phyloP scores from a whole-genome alignment of 257 asterid species.

The Ajuga chamaepitys region DNA sequence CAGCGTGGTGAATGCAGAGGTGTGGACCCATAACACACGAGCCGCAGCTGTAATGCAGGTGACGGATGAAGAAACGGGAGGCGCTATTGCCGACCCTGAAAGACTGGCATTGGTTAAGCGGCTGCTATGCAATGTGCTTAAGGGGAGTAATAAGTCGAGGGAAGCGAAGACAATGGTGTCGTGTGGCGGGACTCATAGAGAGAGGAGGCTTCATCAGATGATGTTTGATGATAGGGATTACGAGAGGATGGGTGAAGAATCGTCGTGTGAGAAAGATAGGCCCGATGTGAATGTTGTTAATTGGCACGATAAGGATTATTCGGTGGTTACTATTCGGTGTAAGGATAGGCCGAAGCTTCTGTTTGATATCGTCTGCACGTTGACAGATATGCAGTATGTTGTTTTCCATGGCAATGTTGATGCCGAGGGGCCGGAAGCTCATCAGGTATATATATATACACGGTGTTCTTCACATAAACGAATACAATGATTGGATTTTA shows the following conservation, averaged over 20 bases:
- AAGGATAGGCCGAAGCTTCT: constrained; percentile 93
- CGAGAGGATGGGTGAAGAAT: constrained; percentile 39
- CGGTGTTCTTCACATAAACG: background rate
- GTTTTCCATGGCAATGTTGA: constrained; percentile 91
- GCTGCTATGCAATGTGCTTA: constrained; percentile 66
- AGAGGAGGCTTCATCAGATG: constrained; percentile 89
- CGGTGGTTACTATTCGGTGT: constrained; percentile 78
- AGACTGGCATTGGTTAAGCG: constrained; percentile 52
- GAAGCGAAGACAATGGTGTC: constrained; percentile 81
- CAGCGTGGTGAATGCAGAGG: constrained; percentile 88
- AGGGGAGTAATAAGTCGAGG: constrained; percentile 66
- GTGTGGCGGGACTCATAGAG: constrained; percentile 59
- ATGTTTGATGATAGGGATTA: constrained; percentile 96
- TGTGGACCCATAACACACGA: constrained; percentile 97
- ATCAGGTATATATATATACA: constrained; percentile 51
- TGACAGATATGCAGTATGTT: constrained; percentile 93
- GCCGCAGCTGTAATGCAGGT: constrained; percentile 97
- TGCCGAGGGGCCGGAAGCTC: constrained; percentile 73
- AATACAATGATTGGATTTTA: too few species aligned
- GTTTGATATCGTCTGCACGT: constrained; percentile 77
- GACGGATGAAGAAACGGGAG: constrained; percentile 60
- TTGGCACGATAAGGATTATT: constrained; percentile 88
- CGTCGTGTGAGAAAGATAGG: constrained; percentile 41
- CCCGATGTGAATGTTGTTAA: constrained; percentile 77
- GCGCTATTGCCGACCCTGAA: constrained; percentile 58